These are phyloP conservation scores for Cercospora nicotianae DNA, from an alignment of 2,329 filamentous ascomycete species.

Conservation along the genomic window DNA sequence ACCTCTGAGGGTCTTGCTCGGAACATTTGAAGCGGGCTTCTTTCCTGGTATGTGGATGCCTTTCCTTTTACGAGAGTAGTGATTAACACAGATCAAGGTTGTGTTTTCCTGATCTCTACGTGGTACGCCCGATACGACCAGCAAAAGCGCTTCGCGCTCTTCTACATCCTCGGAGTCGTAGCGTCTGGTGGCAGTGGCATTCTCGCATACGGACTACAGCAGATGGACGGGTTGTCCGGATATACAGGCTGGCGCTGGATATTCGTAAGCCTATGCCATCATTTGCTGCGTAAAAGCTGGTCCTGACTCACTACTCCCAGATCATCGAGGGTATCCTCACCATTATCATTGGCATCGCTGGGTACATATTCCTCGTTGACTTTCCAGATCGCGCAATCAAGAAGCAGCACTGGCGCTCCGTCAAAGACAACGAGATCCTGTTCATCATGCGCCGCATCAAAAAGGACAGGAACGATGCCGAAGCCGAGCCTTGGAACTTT, in stretches of 20 bases:
- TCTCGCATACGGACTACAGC: conserved; percentile 30
- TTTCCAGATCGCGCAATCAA: conserved; percentile 51
- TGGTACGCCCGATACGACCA: conserved; percentile 29
- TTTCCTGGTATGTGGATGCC: conserved; percentile 35
- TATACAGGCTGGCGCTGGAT: conserved; percentile 46
- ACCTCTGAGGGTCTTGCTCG: conserved; percentile 58
- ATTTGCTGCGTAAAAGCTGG: not conserved
- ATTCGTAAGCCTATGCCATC: conserved; percentile 37
- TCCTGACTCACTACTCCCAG: conserved; percentile 47
- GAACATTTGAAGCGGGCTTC: conserved; percentile 60
- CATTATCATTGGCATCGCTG: conserved; percentile 56
- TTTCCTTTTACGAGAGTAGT: not conserved
- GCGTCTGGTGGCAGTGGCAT: conserved; percentile 48
- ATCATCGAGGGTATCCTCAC: conserved; percentile 70
- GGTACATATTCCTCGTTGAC: conserved; percentile 64
- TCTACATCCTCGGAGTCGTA: conserved; percentile 49
- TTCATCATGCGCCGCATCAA: conserved; percentile 16
- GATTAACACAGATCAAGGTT: conserved; percentile 6
- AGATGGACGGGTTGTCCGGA: conserved; percentile 50
- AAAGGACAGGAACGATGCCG: conserved; percentile 10
- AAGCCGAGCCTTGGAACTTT: conserved; percentile 12
- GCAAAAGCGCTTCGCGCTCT: conserved; percentile 41
- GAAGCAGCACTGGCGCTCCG: conserved; percentile 13
- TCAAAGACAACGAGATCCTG: conserved; percentile 17
- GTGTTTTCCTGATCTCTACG: conserved; percentile 31